Evolutionary conservation across 208 protist species (phyloP).

Genomic region (Leishmania mexicana): DNA sequence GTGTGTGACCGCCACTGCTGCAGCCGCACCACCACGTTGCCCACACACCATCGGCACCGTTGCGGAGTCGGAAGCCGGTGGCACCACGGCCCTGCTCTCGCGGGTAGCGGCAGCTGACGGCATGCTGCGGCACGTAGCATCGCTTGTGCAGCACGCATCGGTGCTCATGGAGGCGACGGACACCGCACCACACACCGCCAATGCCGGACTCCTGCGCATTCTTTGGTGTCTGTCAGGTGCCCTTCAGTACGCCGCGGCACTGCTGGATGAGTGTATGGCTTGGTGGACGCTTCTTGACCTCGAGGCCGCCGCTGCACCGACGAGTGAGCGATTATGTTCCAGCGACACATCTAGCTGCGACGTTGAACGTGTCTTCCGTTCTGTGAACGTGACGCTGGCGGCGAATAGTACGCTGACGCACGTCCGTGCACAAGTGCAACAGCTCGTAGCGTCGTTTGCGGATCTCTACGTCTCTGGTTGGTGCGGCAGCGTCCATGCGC

Average conservation of each 20-base stretch:
- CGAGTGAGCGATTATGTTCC: not conserved
- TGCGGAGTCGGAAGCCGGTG: not conserved
- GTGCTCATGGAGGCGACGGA: not conserved
- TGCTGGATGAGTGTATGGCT: slow-evolving; percentile 21
- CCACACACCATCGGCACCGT: not conserved
- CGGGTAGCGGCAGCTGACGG: slow-evolving; percentile 22
- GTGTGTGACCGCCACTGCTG: slow-evolving; percentile 5
- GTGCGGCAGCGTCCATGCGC: slow-evolving; percentile 7
- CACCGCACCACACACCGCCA: not conserved
- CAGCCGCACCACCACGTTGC: not conserved
- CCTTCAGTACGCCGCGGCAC: not conserved
- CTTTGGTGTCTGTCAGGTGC: not conserved
- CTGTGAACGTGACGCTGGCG: not conserved
- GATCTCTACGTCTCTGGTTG: slow-evolving; percentile 20
- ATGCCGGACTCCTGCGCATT: not conserved
- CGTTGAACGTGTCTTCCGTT: not conserved
- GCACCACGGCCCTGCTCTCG: not conserved
- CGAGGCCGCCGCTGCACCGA: not conserved
- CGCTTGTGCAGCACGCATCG: not conserved
- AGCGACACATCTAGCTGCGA: not conserved
- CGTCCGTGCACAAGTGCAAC: not conserved
- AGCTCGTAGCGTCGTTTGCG: not conserved
- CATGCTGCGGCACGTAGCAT: slow-evolving; percentile 1
- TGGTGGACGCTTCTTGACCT: slow-evolving; percentile 24
- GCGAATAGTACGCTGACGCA: not conserved